These are phyloP conservation scores for Malus hybrid DNA, from an alignment of 331 rosid species.

Conservation along the genomic window DNA sequence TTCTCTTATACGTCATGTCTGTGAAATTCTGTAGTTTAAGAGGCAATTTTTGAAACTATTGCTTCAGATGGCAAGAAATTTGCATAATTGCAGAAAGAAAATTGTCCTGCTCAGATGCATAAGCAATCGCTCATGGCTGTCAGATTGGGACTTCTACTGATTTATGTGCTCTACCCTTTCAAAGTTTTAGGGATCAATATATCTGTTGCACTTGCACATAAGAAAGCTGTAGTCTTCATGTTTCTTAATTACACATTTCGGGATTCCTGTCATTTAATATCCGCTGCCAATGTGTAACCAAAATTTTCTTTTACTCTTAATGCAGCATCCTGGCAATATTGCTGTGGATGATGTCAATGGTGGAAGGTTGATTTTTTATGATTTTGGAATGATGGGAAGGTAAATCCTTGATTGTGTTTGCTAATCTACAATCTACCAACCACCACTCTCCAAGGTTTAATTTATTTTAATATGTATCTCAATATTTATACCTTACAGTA, in stretches of 20 bases:
- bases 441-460: background rate
- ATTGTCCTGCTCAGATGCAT: background rate
- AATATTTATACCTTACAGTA: slow-evolving; percentile 45
- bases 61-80: background rate
- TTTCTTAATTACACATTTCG: slow-evolving; percentile 8
- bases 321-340: slow-evolving; percentile 98
- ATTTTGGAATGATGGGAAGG: slow-evolving; percentile 99
- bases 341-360: slow-evolving; percentile 99
- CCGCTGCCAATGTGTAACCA: slow-evolving; percentile 2
- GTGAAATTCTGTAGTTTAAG: background rate
- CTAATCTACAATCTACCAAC: background rate
- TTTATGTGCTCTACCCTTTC: background rate
- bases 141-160: background rate
- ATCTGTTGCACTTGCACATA: background rate
- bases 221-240: background rate
- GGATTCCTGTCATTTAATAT: slow-evolving; percentile 4
- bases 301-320: slow-evolving; percentile 5
- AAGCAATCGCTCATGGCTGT: background rate
- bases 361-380: slow-evolving; percentile 98
- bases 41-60: background rate
- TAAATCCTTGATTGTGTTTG: slow-evolving; percentile 22
- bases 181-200: background rate
- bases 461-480: slow-evolving; percentile 2
- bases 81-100: background rate
- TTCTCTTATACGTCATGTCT: background rate